Percentiles rank a stretch among this genome's conserved stretches.
Conservation (phyloP, 2,329 filamentous ascomycete genomes). For the Pezicula neosporulosa region DNA sequence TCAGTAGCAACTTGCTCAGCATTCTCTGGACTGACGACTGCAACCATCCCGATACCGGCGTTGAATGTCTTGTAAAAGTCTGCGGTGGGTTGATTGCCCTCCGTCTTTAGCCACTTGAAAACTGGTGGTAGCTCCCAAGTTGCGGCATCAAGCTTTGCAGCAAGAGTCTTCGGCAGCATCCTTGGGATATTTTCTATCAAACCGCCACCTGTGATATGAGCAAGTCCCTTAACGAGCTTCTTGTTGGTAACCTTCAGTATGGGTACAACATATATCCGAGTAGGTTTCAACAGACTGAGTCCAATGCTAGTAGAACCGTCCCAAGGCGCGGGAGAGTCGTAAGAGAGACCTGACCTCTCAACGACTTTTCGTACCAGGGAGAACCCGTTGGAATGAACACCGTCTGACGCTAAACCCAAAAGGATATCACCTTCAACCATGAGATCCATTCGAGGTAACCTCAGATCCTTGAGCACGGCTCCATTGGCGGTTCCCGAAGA, state of each 20-base stretch:
- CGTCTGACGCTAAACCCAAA: constrained; percentile 79
- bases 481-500: constrained; percentile 88
- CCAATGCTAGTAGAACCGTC: constrained; percentile 61
- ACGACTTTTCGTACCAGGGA: constrained; percentile 92
- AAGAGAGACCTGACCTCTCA: constrained; percentile 66
- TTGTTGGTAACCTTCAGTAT: constrained; percentile 63
- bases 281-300: constrained; percentile 79
- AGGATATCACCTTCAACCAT: constrained; percentile 85
- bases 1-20: constrained; percentile 56
- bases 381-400: constrained; percentile 95
- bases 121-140: constrained; percentile 75
- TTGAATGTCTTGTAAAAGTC: constrained; percentile 97
- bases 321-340: constrained; percentile 77
- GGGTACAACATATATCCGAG: constrained; percentile 87
- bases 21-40: constrained; percentile 68
- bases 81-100: constrained; percentile 64
- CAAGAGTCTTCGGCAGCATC: constrained; percentile 77
- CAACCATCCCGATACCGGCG: constrained; percentile 90
- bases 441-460: constrained; percentile 70
- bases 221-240: constrained; percentile 79
- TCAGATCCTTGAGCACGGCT: constrained; percentile 64
- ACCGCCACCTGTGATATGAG: constrained; percentile 95
- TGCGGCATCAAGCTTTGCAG: constrained; percentile 75
- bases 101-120: constrained; percentile 79
- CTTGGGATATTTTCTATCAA: constrained; percentile 91